Percentiles rank a stretch among this genome's conserved stretches.
Evolutionary conservation across 2,329 filamentous ascomycete species (phyloP).

Genomic region (Xylaria polymorpha): DNA sequence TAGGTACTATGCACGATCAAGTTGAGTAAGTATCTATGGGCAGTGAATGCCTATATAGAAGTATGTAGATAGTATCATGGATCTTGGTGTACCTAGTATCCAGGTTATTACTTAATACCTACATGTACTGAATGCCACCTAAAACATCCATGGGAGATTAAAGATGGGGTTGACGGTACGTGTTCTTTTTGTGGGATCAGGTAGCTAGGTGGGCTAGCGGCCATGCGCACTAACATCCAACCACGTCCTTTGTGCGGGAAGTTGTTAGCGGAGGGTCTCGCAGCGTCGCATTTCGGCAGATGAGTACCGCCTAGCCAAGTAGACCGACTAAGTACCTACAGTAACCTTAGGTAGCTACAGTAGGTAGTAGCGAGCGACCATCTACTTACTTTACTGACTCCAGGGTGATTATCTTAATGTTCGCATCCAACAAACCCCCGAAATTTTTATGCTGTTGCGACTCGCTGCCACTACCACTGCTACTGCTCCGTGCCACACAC

Average conservation of each 20-base stretch:
- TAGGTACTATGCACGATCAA: not conserved
- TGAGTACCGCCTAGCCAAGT: slow-evolving; percentile 7
- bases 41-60: too few species aligned
- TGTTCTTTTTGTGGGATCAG: not conserved
- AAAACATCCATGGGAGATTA: not conserved
- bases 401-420: not conserved
- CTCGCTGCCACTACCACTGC: not conserved
- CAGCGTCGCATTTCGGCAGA: slow-evolving; percentile 29
- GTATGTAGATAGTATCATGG: too few species aligned
- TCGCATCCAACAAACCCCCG: slow-evolving; percentile 25
- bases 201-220: not conserved
- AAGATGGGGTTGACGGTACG: not conserved
- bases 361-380: too few species aligned
- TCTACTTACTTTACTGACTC: not conserved
- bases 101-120: too few species aligned
- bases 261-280: slow-evolving; percentile 14
- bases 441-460: slow-evolving; percentile 21
- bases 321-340: not conserved
- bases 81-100: too few species aligned
- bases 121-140: too few species aligned
- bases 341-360: too few species aligned
- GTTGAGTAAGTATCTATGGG: not conserved
- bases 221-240: slow-evolving; percentile 4
- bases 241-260: not conserved
- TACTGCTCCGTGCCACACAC: slow-evolving; percentile 8